Evolutionary conservation across 2,329 filamentous ascomycete genomes (phyloP).

Genomic region (Claviceps lovelessii): DNA sequence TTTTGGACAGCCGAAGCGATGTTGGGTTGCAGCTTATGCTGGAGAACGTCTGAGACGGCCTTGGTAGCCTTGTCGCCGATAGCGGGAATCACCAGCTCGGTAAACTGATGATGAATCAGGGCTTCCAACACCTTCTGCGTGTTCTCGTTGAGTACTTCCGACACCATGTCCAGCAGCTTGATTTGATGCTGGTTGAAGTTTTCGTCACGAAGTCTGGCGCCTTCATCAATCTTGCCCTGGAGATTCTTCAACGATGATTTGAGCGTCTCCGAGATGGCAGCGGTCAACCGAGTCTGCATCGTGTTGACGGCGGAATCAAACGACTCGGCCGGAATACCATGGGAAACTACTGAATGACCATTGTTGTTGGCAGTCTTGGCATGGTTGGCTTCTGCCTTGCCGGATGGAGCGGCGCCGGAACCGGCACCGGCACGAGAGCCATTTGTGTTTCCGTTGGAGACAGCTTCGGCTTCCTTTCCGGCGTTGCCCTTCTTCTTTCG

Average conservation of each 20-base stretch:
- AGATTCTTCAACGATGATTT: constrained; percentile 46
- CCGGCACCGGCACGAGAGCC: constrained; percentile 15
- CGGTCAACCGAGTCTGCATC: constrained; percentile 37
- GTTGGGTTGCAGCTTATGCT: constrained; percentile 50
- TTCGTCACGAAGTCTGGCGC: constrained; percentile 38
- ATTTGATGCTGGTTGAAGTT: constrained; percentile 39
- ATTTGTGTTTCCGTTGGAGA: constrained; percentile 26
- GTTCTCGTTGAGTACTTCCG: constrained; percentile 46
- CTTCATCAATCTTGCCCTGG: constrained; percentile 49
- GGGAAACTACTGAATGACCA: constrained; percentile 9
- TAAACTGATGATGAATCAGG: constrained; percentile 64
- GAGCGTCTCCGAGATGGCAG: constrained; percentile 35
- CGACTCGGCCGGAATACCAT: constrained; percentile 28
- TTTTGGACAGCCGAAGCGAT: constrained; percentile 53
- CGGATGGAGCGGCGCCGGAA: constrained; percentile 9
- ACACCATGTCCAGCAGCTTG: constrained; percentile 42
- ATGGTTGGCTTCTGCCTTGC: constrained; percentile 14
- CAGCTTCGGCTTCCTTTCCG: constrained; percentile 30
- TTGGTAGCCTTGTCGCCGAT: constrained; percentile 53
- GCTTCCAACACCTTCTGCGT: constrained; percentile 58
- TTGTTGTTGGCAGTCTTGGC: constrained; percentile 17
- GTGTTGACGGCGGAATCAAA: constrained; percentile 39
- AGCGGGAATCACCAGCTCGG: constrained; percentile 59
- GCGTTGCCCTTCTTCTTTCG: constrained; percentile 52
- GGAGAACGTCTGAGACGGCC: constrained; percentile 58